Conservation (phyloP, 139 green algal genomes). For the Picochlorum sp. region DNA sequence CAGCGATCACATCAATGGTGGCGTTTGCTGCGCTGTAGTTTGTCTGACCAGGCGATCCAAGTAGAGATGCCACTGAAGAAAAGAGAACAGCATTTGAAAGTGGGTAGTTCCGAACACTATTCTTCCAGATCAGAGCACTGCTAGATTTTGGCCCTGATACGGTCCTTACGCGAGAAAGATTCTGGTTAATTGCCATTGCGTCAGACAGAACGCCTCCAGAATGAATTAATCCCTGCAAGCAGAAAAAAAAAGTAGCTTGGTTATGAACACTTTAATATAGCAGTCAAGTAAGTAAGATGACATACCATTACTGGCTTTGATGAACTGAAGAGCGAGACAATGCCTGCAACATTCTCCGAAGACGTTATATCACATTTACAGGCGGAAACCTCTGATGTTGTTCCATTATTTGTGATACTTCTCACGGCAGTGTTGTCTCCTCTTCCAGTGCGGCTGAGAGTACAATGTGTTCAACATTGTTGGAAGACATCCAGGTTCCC, state of each 20-base stretch:
- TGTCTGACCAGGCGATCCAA: conserved; percentile 66
- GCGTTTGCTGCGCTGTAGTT: conserved; percentile 64
- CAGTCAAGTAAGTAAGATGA: background rate
- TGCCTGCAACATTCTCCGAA: background rate
- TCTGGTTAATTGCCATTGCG: conserved; percentile 37
- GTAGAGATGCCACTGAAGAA: conserved; percentile 55
- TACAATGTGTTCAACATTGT: conserved; percentile 13
- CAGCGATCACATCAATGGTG: conserved; percentile 38
- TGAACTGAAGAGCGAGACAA: background rate
- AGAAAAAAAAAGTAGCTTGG: conserved; percentile 1
- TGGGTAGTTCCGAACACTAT: background rate
- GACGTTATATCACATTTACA: conserved; percentile 19
- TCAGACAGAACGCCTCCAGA: conserved; percentile 52
- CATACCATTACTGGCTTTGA: background rate
- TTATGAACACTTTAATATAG: background rate
- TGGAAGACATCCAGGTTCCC: conserved; percentile 46
- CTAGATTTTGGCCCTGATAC: conserved; percentile 37
- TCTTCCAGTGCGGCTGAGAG: conserved; percentile 18
- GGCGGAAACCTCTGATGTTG: background rate
- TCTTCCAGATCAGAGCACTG: background rate
- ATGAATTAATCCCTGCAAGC: conserved; percentile 37
- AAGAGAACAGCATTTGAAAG: conserved; percentile 24
- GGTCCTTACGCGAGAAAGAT: conserved; percentile 7
- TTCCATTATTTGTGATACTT: conserved; percentile 14
- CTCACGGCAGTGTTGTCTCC: background rate